Base-by-base conservation (phyloP, 1,139 yeast species). In the Arxiozyma bovina region DNA sequence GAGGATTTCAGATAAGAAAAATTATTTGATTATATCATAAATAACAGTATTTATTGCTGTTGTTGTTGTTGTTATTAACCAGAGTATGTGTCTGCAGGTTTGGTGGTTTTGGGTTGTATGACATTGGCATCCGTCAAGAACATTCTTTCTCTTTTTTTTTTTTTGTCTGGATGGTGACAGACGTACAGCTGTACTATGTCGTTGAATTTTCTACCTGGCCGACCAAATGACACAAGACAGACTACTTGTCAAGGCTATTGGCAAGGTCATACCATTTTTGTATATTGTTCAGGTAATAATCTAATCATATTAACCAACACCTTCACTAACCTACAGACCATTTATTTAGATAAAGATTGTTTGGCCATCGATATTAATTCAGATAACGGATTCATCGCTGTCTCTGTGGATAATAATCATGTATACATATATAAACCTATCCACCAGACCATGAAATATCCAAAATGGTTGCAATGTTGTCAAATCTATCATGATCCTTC, bases 281-380 rank as follows among this genome's bases (percentile, higher is more conserved):
- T 83, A 0, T 91, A 91, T 66, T 87, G 93, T 54, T 87, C 96
- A 1, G 97, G 96, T 1, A 89, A 90, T 70, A 90, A 89, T 67
- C 72, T 91, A 61, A 85, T 90, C 48, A 77, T 90, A 11, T 66
- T 82, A 5, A 74, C 83, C 9, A 77, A 79, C 57, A 72, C 77
- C 47, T 72, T 76, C 53, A 70, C 71, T 42, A 72, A 85, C 59
- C 71, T 90, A 23, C 98, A 91, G 66, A 90, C 96, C 0, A 73
- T 90, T 1, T 87, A 87, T 62, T 73, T 89, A 23, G 82, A 80
- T 8, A 60, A 73, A 1, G 96, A 89, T 65, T 85, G 94, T 8
- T 64, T 66, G 17, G 81, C 88, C 0, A 81, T 89, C 6, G 84
- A 81, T 55, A 76, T 90, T 49, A 83, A 87, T 63, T 62, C 74